Base-by-base conservation (phyloP, 2,329 filamentous ascomycete genomes). In the Diaporthe sp. region DNA sequence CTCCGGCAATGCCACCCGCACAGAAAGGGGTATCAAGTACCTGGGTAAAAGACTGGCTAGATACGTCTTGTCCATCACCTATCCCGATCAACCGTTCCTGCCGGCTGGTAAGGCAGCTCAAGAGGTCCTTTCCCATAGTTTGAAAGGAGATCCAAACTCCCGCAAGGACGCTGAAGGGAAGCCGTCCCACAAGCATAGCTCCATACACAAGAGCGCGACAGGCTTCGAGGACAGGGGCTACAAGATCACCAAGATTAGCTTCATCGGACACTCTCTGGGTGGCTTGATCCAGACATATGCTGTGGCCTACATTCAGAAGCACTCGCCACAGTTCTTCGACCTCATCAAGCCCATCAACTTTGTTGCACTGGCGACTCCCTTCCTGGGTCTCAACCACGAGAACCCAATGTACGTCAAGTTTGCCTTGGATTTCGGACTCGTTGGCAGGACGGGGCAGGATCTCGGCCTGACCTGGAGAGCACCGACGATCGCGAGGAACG, bases 381-480 rank as follows among this genome's bases (percentile, higher is more conserved):
- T 98, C 78, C 86, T 98, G 1, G 96, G 96, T 0, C 86, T 98
- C 50, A 98, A 96, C 83, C 98, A 99, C 82, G 97, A 99, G 82
- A 99, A 99, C 79, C 97, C 97, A 0, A 88, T 98, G 73, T 99
- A 99, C 82, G 94, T 99, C 83, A 97, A 96, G 80, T 98, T 99
- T 82, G 97, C 97, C 0, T 87, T 99, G 4, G 97, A 99, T 82
- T 97, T 98, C 84, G 97, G 97, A 0, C 89, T 99, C 1, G 96
- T 99, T 19, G 97, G 97, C n/a, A 91, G 96, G 71, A 98, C 97
- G 3, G 97, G 97, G 10, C 95, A 98, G 83, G 97, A 99, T 84
- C 88, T 99, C 12, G 97, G 97, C 30, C 86, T 99, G 76, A 98
- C 96, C 1, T 99, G 97, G 97, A 91, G 95, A 79, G 93, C 96